Base-by-base conservation (phyloP, 2,329 filamentous ascomycete genomes). In the Exophiala dermatitidis region DNA sequence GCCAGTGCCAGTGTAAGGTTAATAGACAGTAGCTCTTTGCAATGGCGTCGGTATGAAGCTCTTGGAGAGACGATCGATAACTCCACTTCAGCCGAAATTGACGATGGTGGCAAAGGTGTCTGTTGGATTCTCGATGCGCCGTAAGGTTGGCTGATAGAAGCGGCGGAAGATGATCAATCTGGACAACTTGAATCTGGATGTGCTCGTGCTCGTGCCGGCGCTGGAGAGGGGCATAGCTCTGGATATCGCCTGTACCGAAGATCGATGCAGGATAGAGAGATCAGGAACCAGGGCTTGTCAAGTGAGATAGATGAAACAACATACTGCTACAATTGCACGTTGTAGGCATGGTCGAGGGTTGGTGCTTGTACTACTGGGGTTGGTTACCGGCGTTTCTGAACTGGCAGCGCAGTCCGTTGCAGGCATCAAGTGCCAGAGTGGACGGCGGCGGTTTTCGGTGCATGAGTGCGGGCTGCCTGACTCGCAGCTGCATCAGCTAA, bases 81-180 rank as follows among this genome's bases (percentile, higher is more conserved):
- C 41, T 38, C 54, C 50, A 51, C 45, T 32, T 29, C 8, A 34
- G 32, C 26, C 49, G 10, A 52, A 46, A 42, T 52, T 52, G 48
- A 51, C 36, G 29, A 36, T n/a, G 7, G 53, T 43, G 34, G 48
- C 48, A 48, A 29, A 44, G 48, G 47, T 26, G 9, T 19, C 31
- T 10, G 32, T 5, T 41, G 29, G n/a, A 29, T 32, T 41, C 29
- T 50, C 30, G 51, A 57, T 32, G 48, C 47, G 47, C 50, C 45
- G 45, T 34, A 28, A 30, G 7, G 6, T 19, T 9, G 19, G 19
- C 19, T 12, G 10, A 8, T 38, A 5, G 36, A 45, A 31, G 48
- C 48, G 45, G 40, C 41, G 4, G 29, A 43, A 31, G 43, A 48
- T 37, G 51, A 32, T 30, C 44, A 34, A 52, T 54, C 52, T 44